Evolutionary conservation across 2,329 filamentous ascomycete genomes (phyloP).

Genomic region (Colletotrichum abscissum): DNA sequence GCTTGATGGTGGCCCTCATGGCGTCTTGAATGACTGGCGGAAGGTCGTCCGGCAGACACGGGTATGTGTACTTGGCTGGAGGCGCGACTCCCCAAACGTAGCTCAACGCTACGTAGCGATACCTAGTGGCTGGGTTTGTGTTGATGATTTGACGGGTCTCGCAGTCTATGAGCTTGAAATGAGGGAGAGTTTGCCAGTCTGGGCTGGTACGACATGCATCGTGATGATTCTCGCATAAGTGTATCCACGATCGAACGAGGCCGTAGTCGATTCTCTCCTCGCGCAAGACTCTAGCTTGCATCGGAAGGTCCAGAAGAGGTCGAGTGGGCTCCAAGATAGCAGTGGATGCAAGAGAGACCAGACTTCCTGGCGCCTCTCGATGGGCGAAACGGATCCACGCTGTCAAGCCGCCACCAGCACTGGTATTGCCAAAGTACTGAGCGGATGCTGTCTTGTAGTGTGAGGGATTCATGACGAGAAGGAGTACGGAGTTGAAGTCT

Average conservation of each 20-base stretch:
- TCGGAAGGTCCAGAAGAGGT: neutral
- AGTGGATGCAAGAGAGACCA: neutral
- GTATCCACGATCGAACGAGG: conserved; percentile 4
- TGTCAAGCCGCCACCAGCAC: neutral
- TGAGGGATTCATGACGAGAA: neutral
- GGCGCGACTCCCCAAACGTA: conserved; percentile 45
- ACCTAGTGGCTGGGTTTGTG: neutral
- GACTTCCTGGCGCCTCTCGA: neutral
- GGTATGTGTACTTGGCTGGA: conserved; percentile 6
- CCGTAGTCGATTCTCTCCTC: neutral
- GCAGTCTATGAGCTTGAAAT: conserved; percentile 21
- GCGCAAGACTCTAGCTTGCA: neutral
- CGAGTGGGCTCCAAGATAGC: neutral
- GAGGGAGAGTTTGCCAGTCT: neutral
- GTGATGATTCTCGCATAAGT: neutral
- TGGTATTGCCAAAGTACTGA: neutral
- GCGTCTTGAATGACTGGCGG: conserved; percentile 37
- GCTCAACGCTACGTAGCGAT: conserved; percentile 46
- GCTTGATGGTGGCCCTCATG: conserved; percentile 43
- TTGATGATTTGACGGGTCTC: conserved; percentile 6
- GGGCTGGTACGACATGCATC: neutral
- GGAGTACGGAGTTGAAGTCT: neutral
- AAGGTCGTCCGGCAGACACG: neutral
- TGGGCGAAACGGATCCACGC: neutral
- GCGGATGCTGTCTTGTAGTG: neutral